phyloP scores from a whole-genome alignment of 2,329 filamentous ascomycete species.

The Blastomyces percursus region DNA sequence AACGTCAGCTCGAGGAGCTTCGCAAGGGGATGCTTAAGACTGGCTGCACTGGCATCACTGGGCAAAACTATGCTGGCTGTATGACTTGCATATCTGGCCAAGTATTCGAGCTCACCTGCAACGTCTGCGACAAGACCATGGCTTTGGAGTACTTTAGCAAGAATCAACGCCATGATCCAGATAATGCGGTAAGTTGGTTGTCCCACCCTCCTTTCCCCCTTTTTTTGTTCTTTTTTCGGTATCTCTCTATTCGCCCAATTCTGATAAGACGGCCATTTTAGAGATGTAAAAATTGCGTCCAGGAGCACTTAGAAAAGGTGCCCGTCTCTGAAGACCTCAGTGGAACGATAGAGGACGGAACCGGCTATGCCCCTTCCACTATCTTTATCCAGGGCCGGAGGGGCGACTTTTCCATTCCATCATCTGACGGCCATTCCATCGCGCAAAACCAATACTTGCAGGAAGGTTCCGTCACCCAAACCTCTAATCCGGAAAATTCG shows the following conservation, averaged over 20 bases:
- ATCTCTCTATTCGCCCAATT: neutral
- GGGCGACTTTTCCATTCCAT: slow-evolving; percentile 3
- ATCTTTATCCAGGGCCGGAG: slow-evolving; percentile 5
- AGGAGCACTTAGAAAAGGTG: slow-evolving; percentile 25
- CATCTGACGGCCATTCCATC: slow-evolving; percentile 6
- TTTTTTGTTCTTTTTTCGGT: neutral
- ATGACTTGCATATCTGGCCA: slow-evolving; percentile 34
- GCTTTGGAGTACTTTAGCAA: slow-evolving; percentile 42
- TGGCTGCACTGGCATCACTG: slow-evolving; percentile 12
- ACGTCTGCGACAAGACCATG: slow-evolving; percentile 38
- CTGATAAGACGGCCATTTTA: slow-evolving; percentile 14
- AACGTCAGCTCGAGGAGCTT: slow-evolving; percentile 35
- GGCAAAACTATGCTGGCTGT: slow-evolving; percentile 30
- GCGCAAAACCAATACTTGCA: neutral
- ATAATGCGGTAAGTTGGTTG: slow-evolving; percentile 33
- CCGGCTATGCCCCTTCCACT: neutral
- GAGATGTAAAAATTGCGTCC: slow-evolving; percentile 34
- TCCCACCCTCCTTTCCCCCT: neutral
- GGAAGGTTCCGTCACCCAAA: neutral
- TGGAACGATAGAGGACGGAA: slow-evolving; percentile 18
- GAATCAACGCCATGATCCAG: slow-evolving; percentile 36
- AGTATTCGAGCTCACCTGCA: slow-evolving; percentile 39
- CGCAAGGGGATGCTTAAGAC: slow-evolving; percentile 18
- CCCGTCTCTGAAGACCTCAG: slow-evolving; percentile 23
- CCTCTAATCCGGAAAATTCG: neutral